Evolutionary conservation across 192 early-diverging fungal genomes (phyloP).

Genomic region (Coemansia sp.): DNA sequence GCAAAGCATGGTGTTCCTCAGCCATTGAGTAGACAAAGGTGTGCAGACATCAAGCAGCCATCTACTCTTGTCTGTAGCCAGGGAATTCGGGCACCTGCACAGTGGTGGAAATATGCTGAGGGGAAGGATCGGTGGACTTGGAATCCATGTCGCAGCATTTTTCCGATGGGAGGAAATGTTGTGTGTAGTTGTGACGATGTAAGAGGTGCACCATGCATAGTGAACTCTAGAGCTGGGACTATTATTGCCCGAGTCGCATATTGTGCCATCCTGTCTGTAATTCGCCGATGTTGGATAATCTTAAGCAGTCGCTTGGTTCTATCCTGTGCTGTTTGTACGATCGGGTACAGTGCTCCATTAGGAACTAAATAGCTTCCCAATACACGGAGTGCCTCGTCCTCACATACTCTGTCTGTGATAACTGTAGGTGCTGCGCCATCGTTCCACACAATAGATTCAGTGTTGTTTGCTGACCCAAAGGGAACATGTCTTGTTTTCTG

Average conservation of each 20-base stretch:
- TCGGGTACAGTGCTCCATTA: no score
- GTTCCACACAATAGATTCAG: not conserved
- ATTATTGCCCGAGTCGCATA: not conserved
- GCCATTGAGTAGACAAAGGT: no score
- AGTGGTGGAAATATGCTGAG: no score
- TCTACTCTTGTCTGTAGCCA: no score
- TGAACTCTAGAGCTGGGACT: not conserved
- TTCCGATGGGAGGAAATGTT: not conserved
- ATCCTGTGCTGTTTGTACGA: not conserved
- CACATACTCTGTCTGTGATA: not conserved
- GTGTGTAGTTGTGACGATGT: not conserved
- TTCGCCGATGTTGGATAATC: not conserved
- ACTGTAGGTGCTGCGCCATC: not conserved
- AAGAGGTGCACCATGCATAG: not conserved
- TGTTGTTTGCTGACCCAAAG: no score
- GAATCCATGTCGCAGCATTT: not conserved
- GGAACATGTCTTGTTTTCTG: constrained; percentile 6
- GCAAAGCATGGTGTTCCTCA: no score
- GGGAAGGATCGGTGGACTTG: no score
- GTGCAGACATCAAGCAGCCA: no score
- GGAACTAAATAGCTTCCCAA: not conserved
- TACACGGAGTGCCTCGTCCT: not conserved
- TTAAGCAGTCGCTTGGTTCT: not conserved
- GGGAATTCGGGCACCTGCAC: no score
- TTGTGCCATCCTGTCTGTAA: not conserved